Evolutionary conservation across 257 asterid genomes (phyloP).

Genomic region (Plantago elongata): DNA sequence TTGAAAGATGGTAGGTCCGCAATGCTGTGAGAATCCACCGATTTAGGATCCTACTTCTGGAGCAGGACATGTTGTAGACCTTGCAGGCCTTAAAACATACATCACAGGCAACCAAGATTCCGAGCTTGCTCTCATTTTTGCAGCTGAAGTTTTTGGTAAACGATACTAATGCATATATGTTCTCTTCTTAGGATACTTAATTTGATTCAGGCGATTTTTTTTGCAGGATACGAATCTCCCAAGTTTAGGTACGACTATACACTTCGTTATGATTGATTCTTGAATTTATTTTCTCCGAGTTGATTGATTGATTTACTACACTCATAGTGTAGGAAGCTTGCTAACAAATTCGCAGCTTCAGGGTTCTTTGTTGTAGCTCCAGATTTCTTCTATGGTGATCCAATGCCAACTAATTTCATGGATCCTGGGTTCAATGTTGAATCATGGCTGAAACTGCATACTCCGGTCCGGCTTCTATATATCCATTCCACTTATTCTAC

Average conservation of each 20-base stretch:
- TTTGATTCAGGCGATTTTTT: not conserved
- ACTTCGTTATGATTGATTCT: no score
- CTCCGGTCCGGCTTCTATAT: conserved; percentile 29
- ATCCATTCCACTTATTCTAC: no score
- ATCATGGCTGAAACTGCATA: conserved; percentile 39
- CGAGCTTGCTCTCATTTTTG: conserved; percentile 45
- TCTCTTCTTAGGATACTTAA: not conserved
- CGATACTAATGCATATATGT: not conserved
- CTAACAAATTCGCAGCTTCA: conserved; percentile 54
- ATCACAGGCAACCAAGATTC: conserved; percentile 41
- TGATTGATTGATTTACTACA: no score
- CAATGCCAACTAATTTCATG: conserved; percentile 23
- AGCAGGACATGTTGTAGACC: conserved; percentile 34
- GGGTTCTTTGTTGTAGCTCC: conserved; percentile 68
- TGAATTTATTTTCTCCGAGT: no score
- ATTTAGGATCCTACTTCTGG: conserved; percentile 29
- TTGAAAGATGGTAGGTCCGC: conserved; percentile 41
- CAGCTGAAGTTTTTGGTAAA: conserved; percentile 58
- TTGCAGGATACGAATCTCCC: conserved; percentile 62
- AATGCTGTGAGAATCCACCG: conserved; percentile 48
- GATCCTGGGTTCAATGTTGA: conserved; percentile 13
- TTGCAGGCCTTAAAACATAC: conserved; percentile 56
- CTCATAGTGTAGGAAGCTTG: conserved; percentile 47
- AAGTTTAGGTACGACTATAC: conserved; percentile 39
- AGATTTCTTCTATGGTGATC: conserved; percentile 68